Evolutionary conservation across 257 asterid genomes (phyloP).

Genomic region (Rauvolfia tetraphylla): DNA sequence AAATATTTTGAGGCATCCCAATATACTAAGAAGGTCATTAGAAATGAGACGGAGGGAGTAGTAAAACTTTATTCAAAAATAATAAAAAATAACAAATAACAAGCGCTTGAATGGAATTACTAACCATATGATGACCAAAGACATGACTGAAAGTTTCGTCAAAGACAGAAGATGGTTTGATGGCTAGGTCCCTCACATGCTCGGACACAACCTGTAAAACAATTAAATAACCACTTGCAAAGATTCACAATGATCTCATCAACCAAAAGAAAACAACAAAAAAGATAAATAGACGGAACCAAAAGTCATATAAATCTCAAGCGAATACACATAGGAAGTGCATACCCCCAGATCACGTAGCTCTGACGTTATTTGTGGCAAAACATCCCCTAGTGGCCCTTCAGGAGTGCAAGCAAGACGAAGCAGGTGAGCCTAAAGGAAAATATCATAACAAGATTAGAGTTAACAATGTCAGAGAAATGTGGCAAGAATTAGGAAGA

Average conservation of each 20-base stretch:
- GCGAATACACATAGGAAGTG: constrained; percentile 19
- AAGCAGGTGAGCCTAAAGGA: constrained; percentile 79
- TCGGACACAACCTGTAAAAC: constrained; percentile 69
- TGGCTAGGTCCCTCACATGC: constrained; percentile 62
- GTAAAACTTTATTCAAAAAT: too few relatives aligned
- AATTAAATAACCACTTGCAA: background rate
- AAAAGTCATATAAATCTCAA: constrained; percentile 9
- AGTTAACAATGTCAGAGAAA: constrained; percentile 10
- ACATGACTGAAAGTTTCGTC: constrained; percentile 61
- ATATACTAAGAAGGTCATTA: too few relatives aligned
- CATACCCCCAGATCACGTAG: constrained; percentile 74
- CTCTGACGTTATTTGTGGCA: constrained; percentile 82
- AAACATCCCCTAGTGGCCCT: constrained; percentile 75
- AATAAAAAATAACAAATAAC: too few relatives aligned
- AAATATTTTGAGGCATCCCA: too few relatives aligned
- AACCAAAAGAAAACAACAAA: constrained; percentile 14
- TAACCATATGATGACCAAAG: constrained; percentile 67
- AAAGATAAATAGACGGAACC: constrained; percentile 13
- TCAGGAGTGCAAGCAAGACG: constrained; percentile 81
- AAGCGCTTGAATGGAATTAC: constrained; percentile 13
- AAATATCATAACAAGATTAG: constrained; percentile 23
- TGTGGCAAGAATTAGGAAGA: constrained; percentile 12
- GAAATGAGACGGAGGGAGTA: too few relatives aligned
- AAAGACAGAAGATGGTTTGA: constrained; percentile 65
- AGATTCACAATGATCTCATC: background rate